A percentile compares a stretch with the other conserved stretches of the same genome.
Conservation (phyloP, 176 grass and related monocot species). For the Zizania latifolia region DNA sequence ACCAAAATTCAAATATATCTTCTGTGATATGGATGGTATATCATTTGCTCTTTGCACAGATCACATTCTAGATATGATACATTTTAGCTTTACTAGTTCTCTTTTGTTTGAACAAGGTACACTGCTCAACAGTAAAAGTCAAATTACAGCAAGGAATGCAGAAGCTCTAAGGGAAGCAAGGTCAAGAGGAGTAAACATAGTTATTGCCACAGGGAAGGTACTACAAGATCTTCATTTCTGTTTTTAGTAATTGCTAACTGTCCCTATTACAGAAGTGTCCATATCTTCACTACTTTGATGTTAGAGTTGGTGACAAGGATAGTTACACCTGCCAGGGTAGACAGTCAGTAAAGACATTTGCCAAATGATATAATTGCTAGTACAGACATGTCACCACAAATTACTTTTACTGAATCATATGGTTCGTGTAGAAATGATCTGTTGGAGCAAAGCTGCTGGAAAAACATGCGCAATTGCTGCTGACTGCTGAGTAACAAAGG, state of each 20-base stretch:
- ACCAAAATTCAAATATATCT: conserved; percentile 93
- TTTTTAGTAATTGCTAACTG: not conserved
- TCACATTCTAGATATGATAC: conserved; percentile 9
- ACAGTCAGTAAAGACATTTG: too few relatives aligned
- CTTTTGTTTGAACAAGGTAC: conserved; percentile 57
- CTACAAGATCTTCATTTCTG: not conserved
- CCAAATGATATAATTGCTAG: too few relatives aligned
- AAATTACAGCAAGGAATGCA: conserved; percentile 69
- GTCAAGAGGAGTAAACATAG: conserved; percentile 83
- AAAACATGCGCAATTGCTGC: too few relatives aligned
- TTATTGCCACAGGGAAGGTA: conserved; percentile 98
- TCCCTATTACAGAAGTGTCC: too few relatives aligned
- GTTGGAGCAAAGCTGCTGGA: too few relatives aligned
- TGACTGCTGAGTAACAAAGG: too few relatives aligned
- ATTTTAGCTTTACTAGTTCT: conserved; percentile 5
- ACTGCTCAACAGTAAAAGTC: conserved; percentile 93
- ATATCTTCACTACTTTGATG: too few relatives aligned
- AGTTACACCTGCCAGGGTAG: too few relatives aligned
- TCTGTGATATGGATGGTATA: conserved; percentile 98
- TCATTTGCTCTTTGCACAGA: conserved; percentile 11
- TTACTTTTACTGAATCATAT: too few relatives aligned
- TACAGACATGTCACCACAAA: too few relatives aligned
- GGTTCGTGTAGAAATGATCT: too few relatives aligned
- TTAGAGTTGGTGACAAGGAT: too few relatives aligned
- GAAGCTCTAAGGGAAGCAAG: conserved; percentile 82